phyloP scores from a whole-genome alignment of 1,284 basidiomycete species.

The Volvariella volvacea region DNA sequence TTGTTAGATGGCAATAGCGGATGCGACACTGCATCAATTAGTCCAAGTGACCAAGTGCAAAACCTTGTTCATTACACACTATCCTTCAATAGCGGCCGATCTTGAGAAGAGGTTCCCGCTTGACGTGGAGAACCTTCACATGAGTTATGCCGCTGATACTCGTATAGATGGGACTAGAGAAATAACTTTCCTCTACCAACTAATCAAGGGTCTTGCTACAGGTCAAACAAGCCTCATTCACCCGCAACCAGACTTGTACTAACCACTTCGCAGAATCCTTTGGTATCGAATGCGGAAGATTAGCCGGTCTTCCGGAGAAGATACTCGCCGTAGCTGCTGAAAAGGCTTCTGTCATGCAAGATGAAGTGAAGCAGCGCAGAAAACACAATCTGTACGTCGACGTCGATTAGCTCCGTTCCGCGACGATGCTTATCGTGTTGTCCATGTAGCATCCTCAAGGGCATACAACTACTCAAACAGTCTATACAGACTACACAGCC shows the following conservation, averaged over 20 bases:
- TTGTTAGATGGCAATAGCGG: slow-evolving; percentile 75
- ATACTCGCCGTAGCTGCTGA: slow-evolving; percentile 57
- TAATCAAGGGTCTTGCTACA: slow-evolving; percentile 66
- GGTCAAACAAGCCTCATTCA: slow-evolving; percentile 31
- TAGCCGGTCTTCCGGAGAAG: slow-evolving; percentile 72
- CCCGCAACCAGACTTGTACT: not conserved
- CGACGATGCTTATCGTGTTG: slow-evolving; percentile 1
- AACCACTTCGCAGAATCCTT: slow-evolving; percentile 59
- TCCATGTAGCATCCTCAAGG: slow-evolving; percentile 24
- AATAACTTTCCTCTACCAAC: slow-evolving; percentile 80
- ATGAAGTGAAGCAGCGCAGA: slow-evolving; percentile 40
- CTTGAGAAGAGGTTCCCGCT: slow-evolving; percentile 46
- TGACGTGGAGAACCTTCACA: slow-evolving; percentile 75
- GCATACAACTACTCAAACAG: slow-evolving; percentile 17
- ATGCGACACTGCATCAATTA: slow-evolving; percentile 74
- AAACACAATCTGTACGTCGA: slow-evolving; percentile 44
- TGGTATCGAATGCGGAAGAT: slow-evolving; percentile 83
- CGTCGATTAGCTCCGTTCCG: slow-evolving; percentile 1
- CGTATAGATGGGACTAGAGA: slow-evolving; percentile 66
- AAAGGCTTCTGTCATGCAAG: slow-evolving; percentile 52
- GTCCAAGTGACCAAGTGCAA: slow-evolving; percentile 60
- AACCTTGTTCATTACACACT: slow-evolving; percentile 93
- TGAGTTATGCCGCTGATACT: slow-evolving; percentile 71
- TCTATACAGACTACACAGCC: not conserved
- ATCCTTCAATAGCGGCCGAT: slow-evolving; percentile 67